Evolutionary conservation across 495 filamentous ascomycete genomes (phyloP), one percentile per base, ranked within the genome.

Genomic region (Xylaria cubensis): DNA sequence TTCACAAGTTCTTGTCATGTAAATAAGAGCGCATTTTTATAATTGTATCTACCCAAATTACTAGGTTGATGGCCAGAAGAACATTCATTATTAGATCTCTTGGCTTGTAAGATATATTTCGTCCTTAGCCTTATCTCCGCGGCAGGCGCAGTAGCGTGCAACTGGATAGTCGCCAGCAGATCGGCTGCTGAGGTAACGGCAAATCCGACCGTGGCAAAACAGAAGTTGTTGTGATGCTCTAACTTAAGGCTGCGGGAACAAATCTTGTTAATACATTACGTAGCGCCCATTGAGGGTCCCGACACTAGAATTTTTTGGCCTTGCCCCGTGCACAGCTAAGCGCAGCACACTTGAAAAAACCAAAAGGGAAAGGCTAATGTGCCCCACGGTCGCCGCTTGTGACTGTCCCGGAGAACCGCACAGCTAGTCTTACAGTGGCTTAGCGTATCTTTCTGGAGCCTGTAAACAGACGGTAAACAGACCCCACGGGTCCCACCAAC

Each of bases 381-480:
- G 34, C 58, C 58, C 58, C 58, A 58, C 55, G 24, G 17, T 12
- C 32, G 58, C 58, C 50, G 10, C 65, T n/a, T 67, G 15, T 19
- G 15, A 53, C 50, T 26, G 24, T 53, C 21, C 50, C 50, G 53
- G 53, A 56, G 29, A 26, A 26, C 53, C 53, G 12, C 7, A 4
- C 15, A 17, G 4, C 13, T 24, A 56, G 10, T 15, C 26, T 8
- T 17, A 56, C 2, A 7, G 6, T 29, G 19, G 58, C 3, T 36
- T 61, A 61, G 58, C 32, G 32, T 2, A 61, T 3, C n/a, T 10
- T 21, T 19, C 12, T 39, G 17, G 58, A 41, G 19, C 58, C 58
- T 61, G 17, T 61, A 12, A 34, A 51, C 48, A 36, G 19, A 29
- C 5, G 19, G 42, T 41, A 59, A 44, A 58, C 50, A 58, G 12